These are phyloP conservation scores for Cystofilobasidium capitatum DNA, from an alignment of 768 basidiomycete species.

Conservation along the genomic window DNA sequence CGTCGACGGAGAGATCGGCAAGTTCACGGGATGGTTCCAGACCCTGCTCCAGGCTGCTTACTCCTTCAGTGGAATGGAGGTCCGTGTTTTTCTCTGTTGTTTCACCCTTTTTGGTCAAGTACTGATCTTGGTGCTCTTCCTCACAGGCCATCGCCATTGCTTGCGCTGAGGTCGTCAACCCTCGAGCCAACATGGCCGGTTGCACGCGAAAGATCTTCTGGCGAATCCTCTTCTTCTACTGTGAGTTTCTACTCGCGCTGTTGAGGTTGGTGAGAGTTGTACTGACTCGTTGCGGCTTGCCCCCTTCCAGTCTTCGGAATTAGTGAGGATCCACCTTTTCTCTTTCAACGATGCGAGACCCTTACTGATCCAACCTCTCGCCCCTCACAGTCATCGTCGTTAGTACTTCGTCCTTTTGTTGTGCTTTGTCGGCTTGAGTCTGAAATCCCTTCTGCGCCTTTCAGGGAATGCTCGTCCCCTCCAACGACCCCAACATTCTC, in stretches of 20 bases:
- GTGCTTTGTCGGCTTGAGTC: too few relatives aligned
- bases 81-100: constrained; percentile 63
- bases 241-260: too few relatives aligned
- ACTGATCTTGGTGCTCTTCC: too few relatives aligned
- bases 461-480: constrained; percentile 73
- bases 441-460: too few relatives aligned
- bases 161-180: constrained; percentile 67
- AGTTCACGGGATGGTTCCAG: constrained; percentile 42
- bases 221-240: constrained; percentile 69
- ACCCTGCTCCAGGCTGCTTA: constrained; percentile 14
- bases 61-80: constrained; percentile 36
- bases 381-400: too few relatives aligned
- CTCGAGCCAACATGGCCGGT: constrained; percentile 66
- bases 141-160: constrained; percentile 57
- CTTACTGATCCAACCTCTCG: too few relatives aligned
- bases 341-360: too few relatives aligned
- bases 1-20: constrained; percentile 22
- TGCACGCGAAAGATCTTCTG: constrained; percentile 68
- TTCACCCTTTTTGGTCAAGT: too few relatives aligned
- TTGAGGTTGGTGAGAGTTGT: too few relatives aligned
- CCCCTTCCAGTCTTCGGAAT: constrained; percentile 74
- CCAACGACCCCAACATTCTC: constrained; percentile 51
- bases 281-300: too few relatives aligned
- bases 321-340: too few relatives aligned
- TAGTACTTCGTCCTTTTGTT: too few relatives aligned